Base-by-base conservation (phyloP, 2,329 filamentous ascomycete genomes). In the Botrytis elliptica region DNA sequence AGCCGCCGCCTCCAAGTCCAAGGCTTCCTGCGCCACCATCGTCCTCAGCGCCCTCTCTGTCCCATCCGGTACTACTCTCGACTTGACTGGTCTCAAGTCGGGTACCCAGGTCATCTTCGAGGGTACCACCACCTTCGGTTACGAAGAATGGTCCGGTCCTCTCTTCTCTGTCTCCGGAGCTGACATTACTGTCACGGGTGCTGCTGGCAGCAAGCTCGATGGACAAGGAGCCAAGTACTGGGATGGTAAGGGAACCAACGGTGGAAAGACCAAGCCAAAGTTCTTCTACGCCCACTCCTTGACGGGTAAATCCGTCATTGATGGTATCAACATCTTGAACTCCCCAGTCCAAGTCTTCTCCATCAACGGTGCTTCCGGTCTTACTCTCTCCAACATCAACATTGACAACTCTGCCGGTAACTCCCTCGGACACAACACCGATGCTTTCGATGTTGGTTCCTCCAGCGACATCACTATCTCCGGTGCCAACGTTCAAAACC, bases 81-180 rank as follows among this genome's bases (percentile, higher is more conserved):
- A 91, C 78, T 80, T 91, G 75, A 88, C 88, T 20, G 82, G 83
- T 33, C 83, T 90, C 57, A 84, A 83, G 1, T 79, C 81, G 29
- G 86, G 85, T 75, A 89, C 88, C 57, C 29, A 81, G 72, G 85
- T 92, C 75, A 88, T 87, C 77, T 92, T 92, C 81, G 81, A 88
- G 73, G 91, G 91, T 62, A 88, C 84, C 22, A 92, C 90, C n/a
- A 89, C 87, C 71, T 93, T 90, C 78, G 90, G 85, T 33, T 92
- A 91, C 82, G 84, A 88, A 75, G 87, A 90, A 78, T 92, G 90
- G 90, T 80, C 81, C 1, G 90, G 91, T 0, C 90, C 90, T 63
- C 84, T 93, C 22, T 85, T 93, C 77, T 85, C 77, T 18, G 73
- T 80, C 44, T 79, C 77, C 18, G 79, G 79, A 69, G 73, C 74